Evolutionary conservation across 1,284 basidiomycete species (phyloP), one percentile per base, ranked within the genome.

Genomic region (Pholiota adiposa): DNA sequence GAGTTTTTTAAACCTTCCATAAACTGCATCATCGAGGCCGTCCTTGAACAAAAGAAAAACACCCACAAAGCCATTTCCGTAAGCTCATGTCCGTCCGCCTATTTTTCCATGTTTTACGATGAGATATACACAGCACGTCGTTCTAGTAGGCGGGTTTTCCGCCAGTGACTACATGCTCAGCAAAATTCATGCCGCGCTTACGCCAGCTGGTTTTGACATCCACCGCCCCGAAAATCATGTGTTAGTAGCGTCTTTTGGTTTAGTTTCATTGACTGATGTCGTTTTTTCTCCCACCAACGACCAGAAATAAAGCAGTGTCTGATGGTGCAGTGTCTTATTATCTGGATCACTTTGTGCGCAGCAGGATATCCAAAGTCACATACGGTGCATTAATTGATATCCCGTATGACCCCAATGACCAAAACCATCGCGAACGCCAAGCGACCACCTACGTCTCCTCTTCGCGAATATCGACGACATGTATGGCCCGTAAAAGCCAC

Each of bases 61-160:
- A 62, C 68, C 0, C 68, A 68, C 36, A 66, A 67, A 18, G 41
- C 67, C 1, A 69, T 70, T n/a, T 65, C 65, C 2, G 69, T 69
- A 23, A 8, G 69, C 51, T 19, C 19, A 41, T 23, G n/a, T 33
- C n/a, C 19, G 8, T 4, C n/a, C n/a, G n/a, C n/a, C n/a, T 56
- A 4, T 3, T 9, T 46, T 7, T 2, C 0, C 19, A 21, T 12
- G 3, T 43, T 21, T 43, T 2, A 21, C 19, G 9, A 43, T 41
- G n/a, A 3, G 40, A 12, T 3, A 55, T 59, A 27, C 31, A 16
- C 33, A 83, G 81, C 73, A 73, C 31, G 72, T 79, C n/a, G 77
- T 83, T 49, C 70, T 82, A 2, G 81, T 82, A 6, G 80, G 81
- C 11, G 81, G 81, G 0, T 82, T 81, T 63, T 75, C 81, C 23